A percentile compares a stretch with the other conserved stretches of the same genome.
Evolutionary conservation across 2,329 filamentous ascomycete genomes (phyloP).

Genomic region (Botrytis sinoallii): DNA sequence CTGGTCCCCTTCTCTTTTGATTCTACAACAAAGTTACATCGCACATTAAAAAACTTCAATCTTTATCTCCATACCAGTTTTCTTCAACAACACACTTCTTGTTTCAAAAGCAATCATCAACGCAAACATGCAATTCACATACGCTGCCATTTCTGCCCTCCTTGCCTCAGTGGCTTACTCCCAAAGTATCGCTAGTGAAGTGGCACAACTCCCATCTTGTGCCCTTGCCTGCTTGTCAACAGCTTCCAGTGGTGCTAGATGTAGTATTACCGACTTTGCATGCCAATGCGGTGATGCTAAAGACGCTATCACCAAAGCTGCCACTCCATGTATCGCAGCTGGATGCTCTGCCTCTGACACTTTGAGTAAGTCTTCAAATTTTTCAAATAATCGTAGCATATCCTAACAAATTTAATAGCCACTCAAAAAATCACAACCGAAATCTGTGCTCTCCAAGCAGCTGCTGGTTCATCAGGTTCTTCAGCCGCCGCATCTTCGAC

Average conservation of each 20-base stretch:
- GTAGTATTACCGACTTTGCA: constrained; percentile 25
- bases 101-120: background rate
- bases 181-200: constrained; percentile 24
- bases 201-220: constrained; percentile 30
- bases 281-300: constrained; percentile 30
- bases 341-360: constrained; percentile 27
- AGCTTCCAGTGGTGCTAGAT: constrained; percentile 25
- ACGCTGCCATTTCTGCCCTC: constrained; percentile 19
- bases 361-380: constrained; percentile 26
- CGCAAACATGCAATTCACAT: constrained; percentile 26
- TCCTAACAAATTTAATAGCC: background rate
- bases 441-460: background rate
- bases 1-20: background rate
- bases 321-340: constrained; percentile 29
- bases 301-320: constrained; percentile 24
- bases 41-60: background rate
- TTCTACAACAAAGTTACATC: background rate
- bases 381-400: background rate
- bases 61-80: background rate
- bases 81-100: background rate
- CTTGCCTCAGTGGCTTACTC: constrained; percentile 26
- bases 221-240: constrained; percentile 26
- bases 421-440: background rate
- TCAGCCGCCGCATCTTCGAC: background rate
- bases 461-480: background rate